Evolutionary conservation across 129 eudicot species (phyloP).

Genomic region (Chrysanthemum seticuspe): DNA sequence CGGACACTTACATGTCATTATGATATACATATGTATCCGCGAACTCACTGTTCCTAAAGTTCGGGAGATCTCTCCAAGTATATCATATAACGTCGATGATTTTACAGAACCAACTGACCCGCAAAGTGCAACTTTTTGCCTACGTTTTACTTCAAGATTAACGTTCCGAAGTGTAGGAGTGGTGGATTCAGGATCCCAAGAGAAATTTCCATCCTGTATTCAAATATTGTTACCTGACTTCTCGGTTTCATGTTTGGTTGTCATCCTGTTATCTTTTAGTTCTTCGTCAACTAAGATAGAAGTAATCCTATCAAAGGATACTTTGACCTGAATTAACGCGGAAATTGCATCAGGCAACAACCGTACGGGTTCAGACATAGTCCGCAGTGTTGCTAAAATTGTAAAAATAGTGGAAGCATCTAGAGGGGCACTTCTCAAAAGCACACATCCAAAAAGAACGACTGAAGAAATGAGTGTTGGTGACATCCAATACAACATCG

Average conservation of each 20-base stretch:
- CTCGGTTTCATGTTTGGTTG: slow-evolving; percentile 10
- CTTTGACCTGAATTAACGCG: slow-evolving; percentile 57
- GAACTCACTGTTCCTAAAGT: slow-evolving; percentile 53
- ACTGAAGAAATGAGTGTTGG: slow-evolving; percentile 61
- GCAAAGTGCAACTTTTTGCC: slow-evolving; percentile 57
- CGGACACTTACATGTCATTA: neutral
- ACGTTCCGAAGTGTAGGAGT: slow-evolving; percentile 35
- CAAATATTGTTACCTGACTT: slow-evolving; percentile 22
- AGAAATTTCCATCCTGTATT: slow-evolving; percentile 38
- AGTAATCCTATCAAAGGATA: too few relatives aligned
- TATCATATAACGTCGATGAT: slow-evolving; percentile 51
- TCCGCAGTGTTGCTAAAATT: slow-evolving; percentile 52
- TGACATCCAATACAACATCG: slow-evolving; percentile 61
- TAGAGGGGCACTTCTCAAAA: too few relatives aligned
- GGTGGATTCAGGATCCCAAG: slow-evolving; percentile 49
- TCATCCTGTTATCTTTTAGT: slow-evolving; percentile 35
- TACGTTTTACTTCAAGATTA: slow-evolving; percentile 31
- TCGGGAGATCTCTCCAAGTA: slow-evolving; percentile 82
- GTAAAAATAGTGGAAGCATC: slow-evolving; percentile 53
- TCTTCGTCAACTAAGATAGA: slow-evolving; percentile 64
- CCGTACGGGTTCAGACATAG: slow-evolving; percentile 65
- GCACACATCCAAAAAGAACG: slow-evolving; percentile 48
- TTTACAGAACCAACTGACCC: slow-evolving; percentile 75
- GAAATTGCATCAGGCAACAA: slow-evolving; percentile 68
- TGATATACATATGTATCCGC: neutral